Evolutionary conservation across 2,329 filamentous ascomycete genomes (phyloP), one percentile per base, ranked within the genome.

Genomic region (Penicillium fuscoglaucum): DNA sequence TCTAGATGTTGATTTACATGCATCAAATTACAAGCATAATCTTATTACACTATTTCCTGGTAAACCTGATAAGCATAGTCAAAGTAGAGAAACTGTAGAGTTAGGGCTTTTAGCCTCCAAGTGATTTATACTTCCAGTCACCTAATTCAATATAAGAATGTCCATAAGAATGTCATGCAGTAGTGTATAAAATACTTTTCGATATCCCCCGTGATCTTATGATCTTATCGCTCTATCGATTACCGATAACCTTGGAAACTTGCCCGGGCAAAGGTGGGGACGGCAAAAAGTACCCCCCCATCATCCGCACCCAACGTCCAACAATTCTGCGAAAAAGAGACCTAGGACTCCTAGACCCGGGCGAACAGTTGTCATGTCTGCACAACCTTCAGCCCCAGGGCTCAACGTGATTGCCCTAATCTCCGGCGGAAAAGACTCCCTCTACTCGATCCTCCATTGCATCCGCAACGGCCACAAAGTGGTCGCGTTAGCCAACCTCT

Each of bases 381-480:
- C 77, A 80, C 48, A 21, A 43, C 44, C 37, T 15, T 52, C 55
- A 55, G 31, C 60, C 21, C 44, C 61, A 41, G 61, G 69, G 29
- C 72, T 85, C 8, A 88, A 93, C 66, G 92, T 97, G 63, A 93
- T 99, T 67, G 93, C 91, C 50, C 82, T 99, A 61, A 88, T 99
- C 64, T 99, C 95, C 21, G 95, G 95, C 60, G 95, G 95, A 65
- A 99, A 99, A 78, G 95, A 99, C 79, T 97, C 93, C 64, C 89
- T 99, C 75, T 98, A 90, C 79, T 93, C 91, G 21, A 84, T 96
- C 65, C 84, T 97, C 58, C 95, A 99, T 79, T 97, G 93, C 76
- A 81, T 91, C 64, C 85, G 87, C 59, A 90, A 96, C 73, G 92
- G 91, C 26, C 93, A 98, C 76, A 83, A 84, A 62, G 81, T 99